Evolutionary conservation across 2,329 filamentous ascomycete genomes (phyloP), one percentile per base, ranked within the genome.

Genomic region (Xylaria multiplex): DNA sequence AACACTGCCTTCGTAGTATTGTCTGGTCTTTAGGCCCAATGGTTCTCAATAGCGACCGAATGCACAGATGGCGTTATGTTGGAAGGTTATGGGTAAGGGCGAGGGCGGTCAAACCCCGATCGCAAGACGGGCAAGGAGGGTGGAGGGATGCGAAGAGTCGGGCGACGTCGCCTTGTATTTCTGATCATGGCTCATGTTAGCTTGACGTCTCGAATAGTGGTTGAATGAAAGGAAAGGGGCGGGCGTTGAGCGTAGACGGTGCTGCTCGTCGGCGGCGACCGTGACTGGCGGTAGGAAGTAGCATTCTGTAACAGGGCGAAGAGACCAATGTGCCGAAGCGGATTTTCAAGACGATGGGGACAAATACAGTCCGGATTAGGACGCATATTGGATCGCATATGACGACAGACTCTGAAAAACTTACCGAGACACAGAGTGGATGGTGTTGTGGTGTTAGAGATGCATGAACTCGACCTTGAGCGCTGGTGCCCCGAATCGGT

Each of bases 321-420:
- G 55, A 59, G 53, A 60, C 53, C 69, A 49, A 60, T 32, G 64
- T 57, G 59, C 59, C 58, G 70, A 56, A 65, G 68, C 62, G 46
- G 56, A 37, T 62, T 70, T 62, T 49, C 68, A 64, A 42, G 61
- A 66, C 58, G 59, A 64, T 42, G 62, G 46, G 54, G 60, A 64
- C 61, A 66, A 65, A 59, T 68, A 67, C 69, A 66, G 70, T 46
- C 56, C 66, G 57, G 70, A 73, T 67, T 69, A 55, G 52, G 58
- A 67, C 59, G 61, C 59, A 72, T 45, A 48, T 64, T 72, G 71
- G 78, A 80, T 82, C 80, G 80, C 80, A 76, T 77, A 69, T 60
- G 70, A 66, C 65, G 65, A 65, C 54, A 70, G 75, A 69, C 66
- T 70, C 70, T 70, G 64, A 70, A 71, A 67, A 68, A 79, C 81